Evolutionary conservation across 2,329 filamentous ascomycete genomes (phyloP).

Genomic region (Sporothrix phasma): DNA sequence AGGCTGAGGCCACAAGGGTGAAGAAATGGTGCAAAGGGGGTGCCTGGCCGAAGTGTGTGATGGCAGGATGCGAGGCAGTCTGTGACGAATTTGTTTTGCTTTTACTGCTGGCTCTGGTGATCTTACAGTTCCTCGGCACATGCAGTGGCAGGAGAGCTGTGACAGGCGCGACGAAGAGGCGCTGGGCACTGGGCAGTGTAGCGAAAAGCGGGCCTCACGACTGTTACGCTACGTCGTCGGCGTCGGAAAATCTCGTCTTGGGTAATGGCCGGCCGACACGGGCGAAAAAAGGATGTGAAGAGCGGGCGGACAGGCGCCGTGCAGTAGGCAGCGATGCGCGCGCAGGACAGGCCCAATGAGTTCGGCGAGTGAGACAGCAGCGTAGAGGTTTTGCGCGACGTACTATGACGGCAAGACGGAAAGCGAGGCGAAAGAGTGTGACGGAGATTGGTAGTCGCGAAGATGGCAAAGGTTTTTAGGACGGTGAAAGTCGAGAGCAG

Average conservation of each 20-base stretch:
- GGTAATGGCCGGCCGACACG: slow-evolving; percentile 4
- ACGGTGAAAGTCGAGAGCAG: neutral
- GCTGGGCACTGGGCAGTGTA: neutral
- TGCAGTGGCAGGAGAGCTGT: slow-evolving; percentile 3
- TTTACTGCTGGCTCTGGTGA: neutral
- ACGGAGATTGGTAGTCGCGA: neutral
- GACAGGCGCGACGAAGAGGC: slow-evolving; percentile 6
- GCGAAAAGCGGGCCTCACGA: slow-evolving; percentile 4
- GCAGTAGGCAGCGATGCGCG: neutral
- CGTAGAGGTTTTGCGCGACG: neutral
- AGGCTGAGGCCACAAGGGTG: neutral
- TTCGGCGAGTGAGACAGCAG: neutral
- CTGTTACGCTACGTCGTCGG: slow-evolving; percentile 8
- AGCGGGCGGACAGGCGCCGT: neutral
- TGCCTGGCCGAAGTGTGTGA: neutral
- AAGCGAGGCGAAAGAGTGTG: neutral
- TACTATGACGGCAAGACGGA: neutral
- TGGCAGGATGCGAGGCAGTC: neutral
- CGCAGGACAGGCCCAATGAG: neutral
- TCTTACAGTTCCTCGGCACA: slow-evolving; percentile 2
- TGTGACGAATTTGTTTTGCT: slow-evolving; percentile 4
- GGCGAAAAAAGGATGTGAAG: neutral
- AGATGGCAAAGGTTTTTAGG: neutral
- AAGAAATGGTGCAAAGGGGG: neutral
- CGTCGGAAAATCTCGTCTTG: neutral